Base-by-base conservation (phyloP, 2,329 filamentous ascomycete genomes). In the Huntiella bhutanensis region DNA sequence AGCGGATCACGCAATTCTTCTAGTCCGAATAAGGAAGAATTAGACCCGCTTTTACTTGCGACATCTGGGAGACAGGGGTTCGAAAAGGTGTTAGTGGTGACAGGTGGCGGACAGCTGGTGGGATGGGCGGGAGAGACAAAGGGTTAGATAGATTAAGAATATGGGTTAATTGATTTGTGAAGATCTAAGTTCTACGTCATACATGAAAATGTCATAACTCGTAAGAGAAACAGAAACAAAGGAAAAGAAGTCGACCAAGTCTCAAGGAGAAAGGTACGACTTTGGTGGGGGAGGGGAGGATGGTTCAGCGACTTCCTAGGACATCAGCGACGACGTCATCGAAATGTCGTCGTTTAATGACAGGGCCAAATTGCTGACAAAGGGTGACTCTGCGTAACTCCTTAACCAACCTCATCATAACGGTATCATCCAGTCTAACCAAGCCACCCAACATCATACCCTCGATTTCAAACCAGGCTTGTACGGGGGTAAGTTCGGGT, bases 401-500 rank as follows among this genome's bases (percentile, higher is more conserved):
- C 33, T 40, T 41, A 8, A 28, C 22, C 22, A 28, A 8, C 22
- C 22, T 28, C 22, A 8, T 28, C 2, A 8, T 28, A 28, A 28
- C 22, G 22, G 22, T 28, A 28, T 28, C 22, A 28, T 28, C 22
- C 22, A 28, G 7, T 6, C 22, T 6, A 28, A 28, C 22, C 22
- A 28, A 28, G 7, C 22, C 22, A 28, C 44, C 19, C 32, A 49
- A 39, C 12, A 49, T 28, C 15, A 22, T 13, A 5, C 15, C 13
- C 22, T 50, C 44, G 13, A 50, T n/a, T 22, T 50, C 48, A 33
- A 50, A 50, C 48, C 48, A 50, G 6, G 48, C 48, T 38, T 50
- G 48, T 2, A 45, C 45, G 3, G 48, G 48, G 4, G 48, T 50
- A 19, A 50, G 19, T 22, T 50, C 48, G 3, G 47, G 13, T n/a